Evolutionary conservation across 2,329 filamentous ascomycete genomes (phyloP).

Genomic region (Epichloe scottii): DNA sequence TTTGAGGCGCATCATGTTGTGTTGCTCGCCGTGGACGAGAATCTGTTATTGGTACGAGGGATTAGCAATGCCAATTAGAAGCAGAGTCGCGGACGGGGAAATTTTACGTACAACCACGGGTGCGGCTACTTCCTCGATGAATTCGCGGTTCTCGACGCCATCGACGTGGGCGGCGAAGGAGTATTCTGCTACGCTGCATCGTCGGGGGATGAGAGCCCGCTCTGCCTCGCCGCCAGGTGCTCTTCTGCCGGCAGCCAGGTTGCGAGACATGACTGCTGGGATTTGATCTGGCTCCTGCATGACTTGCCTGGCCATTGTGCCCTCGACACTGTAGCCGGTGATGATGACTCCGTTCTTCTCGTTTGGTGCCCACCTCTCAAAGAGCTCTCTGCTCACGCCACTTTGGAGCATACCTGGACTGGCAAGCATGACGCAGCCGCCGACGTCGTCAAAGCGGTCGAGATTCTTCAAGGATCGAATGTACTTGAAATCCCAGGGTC

Average conservation of each 20-base stretch:
- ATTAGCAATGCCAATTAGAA: background rate
- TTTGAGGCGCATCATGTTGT: constrained; percentile 96
- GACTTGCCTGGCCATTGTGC: constrained; percentile 94
- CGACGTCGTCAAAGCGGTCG: constrained; percentile 91
- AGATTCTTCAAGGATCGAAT: constrained; percentile 86
- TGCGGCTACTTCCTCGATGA: constrained; percentile 86
- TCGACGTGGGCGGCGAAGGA: constrained; percentile 97
- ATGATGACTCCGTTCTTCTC: constrained; percentile 97
- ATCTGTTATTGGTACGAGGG: constrained; percentile 42
- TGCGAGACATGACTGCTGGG: constrained; percentile 78
- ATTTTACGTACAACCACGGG: constrained; percentile 64
- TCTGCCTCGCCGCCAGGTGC: constrained; percentile 59
- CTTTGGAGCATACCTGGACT: constrained; percentile 98
- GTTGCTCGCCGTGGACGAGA: constrained; percentile 89
- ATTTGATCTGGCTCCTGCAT: constrained; percentile 93
- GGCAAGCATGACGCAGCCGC: constrained; percentile 92
- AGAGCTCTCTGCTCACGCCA: constrained; percentile 79
- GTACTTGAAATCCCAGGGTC: constrained; percentile 94
- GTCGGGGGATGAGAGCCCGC: constrained; percentile 78
- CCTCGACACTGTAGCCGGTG: constrained; percentile 95
- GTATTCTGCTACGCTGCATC: constrained; percentile 88
- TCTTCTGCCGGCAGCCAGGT: constrained; percentile 49
- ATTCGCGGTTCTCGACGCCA: constrained; percentile 87
- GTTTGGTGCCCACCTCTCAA: constrained; percentile 93
- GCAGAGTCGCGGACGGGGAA: background rate